Conservation (phyloP, 129 eudicot genomes). For the Mikania micrantha region DNA sequence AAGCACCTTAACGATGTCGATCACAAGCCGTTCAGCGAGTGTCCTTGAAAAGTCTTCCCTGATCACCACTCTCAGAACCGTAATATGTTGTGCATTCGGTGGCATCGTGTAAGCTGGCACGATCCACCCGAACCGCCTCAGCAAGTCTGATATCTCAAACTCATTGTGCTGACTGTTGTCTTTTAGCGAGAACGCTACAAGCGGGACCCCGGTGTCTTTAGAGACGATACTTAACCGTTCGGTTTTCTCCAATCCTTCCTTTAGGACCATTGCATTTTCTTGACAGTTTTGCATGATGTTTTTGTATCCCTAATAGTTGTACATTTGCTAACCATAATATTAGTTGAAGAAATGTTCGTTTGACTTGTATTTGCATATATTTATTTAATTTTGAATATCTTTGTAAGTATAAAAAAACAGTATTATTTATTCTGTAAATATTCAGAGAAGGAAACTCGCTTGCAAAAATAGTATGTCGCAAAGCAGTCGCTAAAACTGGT, state of each 20-base stretch:
- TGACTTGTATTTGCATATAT: too few species aligned
- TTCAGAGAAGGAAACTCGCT: too few species aligned
- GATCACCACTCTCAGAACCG: conserved; percentile 73
- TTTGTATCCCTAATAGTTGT: conserved; percentile 52
- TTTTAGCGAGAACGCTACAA: conserved; percentile 77
- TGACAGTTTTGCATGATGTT: conserved; percentile 70
- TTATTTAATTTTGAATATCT: too few species aligned
- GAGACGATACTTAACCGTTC: conserved; percentile 64
- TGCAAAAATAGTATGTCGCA: too few species aligned
- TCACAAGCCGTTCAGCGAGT: conserved; percentile 68
- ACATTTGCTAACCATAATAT: too few species aligned
- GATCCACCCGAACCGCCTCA: conserved; percentile 84
- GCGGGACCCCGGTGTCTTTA: conserved; percentile 66
- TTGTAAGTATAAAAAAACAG: too few species aligned
- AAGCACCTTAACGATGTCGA: conserved; percentile 55
- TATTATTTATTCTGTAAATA: too few species aligned
- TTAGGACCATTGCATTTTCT: conserved; percentile 57
- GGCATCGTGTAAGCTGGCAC: conserved; percentile 98
- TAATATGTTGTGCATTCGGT: conserved; percentile 61
- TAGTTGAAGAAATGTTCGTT: too few species aligned
- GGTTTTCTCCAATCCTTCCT: conserved; percentile 54
- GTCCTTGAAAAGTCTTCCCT: conserved; percentile 84
- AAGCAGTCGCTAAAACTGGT: too few species aligned
- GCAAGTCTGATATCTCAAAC: conserved; percentile 74
- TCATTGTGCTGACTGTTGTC: conserved; percentile 60